Evolutionary conservation across 2,329 filamentous ascomycete genomes (phyloP).

Genomic region (Dryadomyces sulphureus): DNA sequence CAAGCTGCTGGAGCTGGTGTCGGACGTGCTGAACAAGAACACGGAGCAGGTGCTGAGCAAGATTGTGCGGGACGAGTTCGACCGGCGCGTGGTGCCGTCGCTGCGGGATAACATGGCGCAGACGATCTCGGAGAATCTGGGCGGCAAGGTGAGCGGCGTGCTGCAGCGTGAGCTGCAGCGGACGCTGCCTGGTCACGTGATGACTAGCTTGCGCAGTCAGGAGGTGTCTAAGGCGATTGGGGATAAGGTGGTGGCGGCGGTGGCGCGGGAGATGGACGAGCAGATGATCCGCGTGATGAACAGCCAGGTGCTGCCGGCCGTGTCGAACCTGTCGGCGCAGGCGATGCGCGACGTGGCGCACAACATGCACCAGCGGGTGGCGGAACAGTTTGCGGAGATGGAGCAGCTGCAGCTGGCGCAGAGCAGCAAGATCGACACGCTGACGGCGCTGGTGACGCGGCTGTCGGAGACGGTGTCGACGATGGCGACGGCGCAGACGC

Average conservation of each 20-base stretch:
- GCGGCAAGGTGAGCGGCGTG: conserved; percentile 46
- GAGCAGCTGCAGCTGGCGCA: conserved; percentile 37
- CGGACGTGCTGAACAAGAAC: conserved; percentile 45
- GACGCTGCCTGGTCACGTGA: conserved; percentile 51
- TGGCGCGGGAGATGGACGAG: conserved; percentile 54
- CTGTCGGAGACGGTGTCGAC: conserved; percentile 54
- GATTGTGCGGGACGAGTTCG: conserved; percentile 64
- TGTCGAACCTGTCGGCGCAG: conserved; percentile 49
- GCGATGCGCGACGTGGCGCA: conserved; percentile 52
- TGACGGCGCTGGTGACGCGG: conserved; percentile 51
- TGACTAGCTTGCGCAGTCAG: conserved; percentile 55
- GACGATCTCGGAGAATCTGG: conserved; percentile 57
- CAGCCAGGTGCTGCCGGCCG: conserved; percentile 48
- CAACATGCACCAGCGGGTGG: conserved; percentile 51
- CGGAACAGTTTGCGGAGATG: conserved; percentile 34
- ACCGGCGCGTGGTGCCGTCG: conserved; percentile 59
- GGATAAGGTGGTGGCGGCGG: conserved; percentile 53
- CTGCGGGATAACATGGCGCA: conserved; percentile 53
- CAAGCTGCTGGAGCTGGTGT: conserved; percentile 41
- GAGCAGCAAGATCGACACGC: conserved; percentile 53
- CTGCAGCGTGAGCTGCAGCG: conserved; percentile 62
- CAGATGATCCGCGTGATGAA: conserved; percentile 49
- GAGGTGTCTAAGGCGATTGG: conserved; percentile 59
- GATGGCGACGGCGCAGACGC: conserved; percentile 53
- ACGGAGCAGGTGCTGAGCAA: conserved; percentile 58